A percentile compares a stretch with the other conserved stretches of the same genome.
Conservation (phyloP, 495 filamentous ascomycete genomes). For the Aspergillus hancockii region DNA sequence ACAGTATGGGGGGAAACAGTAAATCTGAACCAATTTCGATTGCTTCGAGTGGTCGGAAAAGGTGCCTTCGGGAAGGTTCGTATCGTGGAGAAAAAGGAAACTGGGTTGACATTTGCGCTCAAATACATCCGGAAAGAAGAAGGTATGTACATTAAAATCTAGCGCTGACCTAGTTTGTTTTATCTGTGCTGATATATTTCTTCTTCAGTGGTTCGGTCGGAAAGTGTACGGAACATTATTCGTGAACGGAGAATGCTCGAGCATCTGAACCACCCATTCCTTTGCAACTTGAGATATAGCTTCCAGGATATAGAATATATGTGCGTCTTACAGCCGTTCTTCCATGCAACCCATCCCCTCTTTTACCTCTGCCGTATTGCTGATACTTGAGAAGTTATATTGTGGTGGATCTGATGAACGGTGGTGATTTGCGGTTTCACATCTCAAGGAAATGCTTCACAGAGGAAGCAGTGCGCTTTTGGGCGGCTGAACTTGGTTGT, state of each 20-base stretch:
- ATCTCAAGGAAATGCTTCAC: slow-evolving; percentile 98
- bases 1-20: slow-evolving; percentile 51
- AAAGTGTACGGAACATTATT: slow-evolving; percentile 97
- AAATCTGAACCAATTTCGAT: slow-evolving; percentile 95
- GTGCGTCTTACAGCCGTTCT: slow-evolving; percentile 53
- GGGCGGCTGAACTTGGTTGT: slow-evolving; percentile 92
- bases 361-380: slow-evolving; percentile 8
- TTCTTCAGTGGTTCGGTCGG: slow-evolving; percentile 82
- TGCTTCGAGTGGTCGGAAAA: slow-evolving; percentile 93
- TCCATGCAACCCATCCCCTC: background rate
- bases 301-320: slow-evolving; percentile 99
- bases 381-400: slow-evolving; percentile 69
- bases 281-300: slow-evolving; percentile 97
- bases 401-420: slow-evolving; percentile 98
- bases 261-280: slow-evolving; percentile 94
- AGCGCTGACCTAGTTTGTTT: background rate
- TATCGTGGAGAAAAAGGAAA: slow-evolving; percentile 97
- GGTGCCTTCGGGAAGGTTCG: slow-evolving; percentile 98
- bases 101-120: slow-evolving; percentile 86
- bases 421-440: slow-evolving; percentile 95
- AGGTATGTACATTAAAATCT: slow-evolving; percentile 54
- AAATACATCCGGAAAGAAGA: slow-evolving; percentile 99
- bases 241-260: slow-evolving; percentile 96
- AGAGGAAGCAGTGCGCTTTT: slow-evolving; percentile 94
- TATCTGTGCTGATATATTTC: background rate